Percentiles rank a stretch among this genome's conserved stretches.
Evolutionary conservation across 495 filamentous ascomycete genomes (phyloP).

Genomic region (Thermothielavioides terrestris): DNA sequence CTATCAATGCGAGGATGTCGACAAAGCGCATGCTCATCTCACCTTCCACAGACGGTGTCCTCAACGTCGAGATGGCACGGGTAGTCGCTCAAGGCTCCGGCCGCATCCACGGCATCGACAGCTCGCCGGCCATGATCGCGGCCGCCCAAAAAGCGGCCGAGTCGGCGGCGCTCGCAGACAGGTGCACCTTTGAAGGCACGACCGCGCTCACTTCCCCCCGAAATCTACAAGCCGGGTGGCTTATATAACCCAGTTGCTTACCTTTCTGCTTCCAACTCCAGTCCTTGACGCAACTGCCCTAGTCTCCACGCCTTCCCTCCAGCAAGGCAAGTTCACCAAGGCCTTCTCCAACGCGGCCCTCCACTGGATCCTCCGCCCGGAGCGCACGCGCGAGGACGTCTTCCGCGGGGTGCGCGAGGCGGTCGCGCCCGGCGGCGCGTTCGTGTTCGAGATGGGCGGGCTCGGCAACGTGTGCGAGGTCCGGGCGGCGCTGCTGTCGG

Average conservation of each 20-base stretch:
- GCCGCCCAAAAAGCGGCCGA: constrained; percentile 33
- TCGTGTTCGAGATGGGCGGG: constrained; percentile 69
- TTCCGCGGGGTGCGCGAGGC: constrained; percentile 41
- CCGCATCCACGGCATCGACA: constrained; percentile 55
- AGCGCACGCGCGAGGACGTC: constrained; percentile 23
- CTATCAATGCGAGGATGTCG: too few relatives aligned
- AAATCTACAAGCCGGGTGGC: neutral
- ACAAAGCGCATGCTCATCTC: neutral
- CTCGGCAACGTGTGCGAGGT: constrained; percentile 62
- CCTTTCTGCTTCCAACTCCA: neutral
- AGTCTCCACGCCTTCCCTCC: constrained; percentile 14
- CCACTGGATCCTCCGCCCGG: constrained; percentile 58
- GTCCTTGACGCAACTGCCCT: constrained; percentile 33
- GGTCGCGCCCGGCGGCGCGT: constrained; percentile 49
- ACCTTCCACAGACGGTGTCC: constrained; percentile 45
- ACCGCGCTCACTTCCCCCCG: neutral
- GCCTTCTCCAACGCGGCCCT: constrained; percentile 72
- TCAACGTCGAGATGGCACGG: constrained; percentile 48
- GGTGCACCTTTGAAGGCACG: constrained; percentile 39
- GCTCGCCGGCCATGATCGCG: constrained; percentile 56
- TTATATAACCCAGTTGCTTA: neutral
- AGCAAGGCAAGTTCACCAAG: constrained; percentile 43
- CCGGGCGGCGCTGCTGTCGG: constrained; percentile 46
- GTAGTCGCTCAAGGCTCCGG: constrained; percentile 32
- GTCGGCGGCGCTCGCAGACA: constrained; percentile 11